Conservation (phyloP, 2,329 filamentous ascomycete genomes). For the Pseudonectria buxi region DNA sequence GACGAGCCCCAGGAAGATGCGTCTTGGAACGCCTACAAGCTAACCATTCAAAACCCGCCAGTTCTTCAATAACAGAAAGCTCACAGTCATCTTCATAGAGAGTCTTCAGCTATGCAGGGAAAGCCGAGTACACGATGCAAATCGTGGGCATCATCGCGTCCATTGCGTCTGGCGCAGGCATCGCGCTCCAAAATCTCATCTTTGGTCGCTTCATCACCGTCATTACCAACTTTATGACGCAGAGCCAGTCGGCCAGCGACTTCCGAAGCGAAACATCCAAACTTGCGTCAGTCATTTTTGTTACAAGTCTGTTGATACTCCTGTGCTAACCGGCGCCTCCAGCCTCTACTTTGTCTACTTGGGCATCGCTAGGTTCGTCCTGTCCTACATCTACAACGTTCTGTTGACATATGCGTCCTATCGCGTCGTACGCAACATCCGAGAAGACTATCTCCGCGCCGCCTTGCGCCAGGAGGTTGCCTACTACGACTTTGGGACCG, state of each 20-base stretch:
- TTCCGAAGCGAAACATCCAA: constrained; percentile 26
- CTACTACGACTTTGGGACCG: constrained; percentile 38
- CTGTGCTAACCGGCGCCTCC: constrained; percentile 30
- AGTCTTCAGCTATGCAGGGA: constrained; percentile 25
- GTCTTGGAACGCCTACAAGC: constrained; percentile 18
- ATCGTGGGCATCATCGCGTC: constrained; percentile 25
- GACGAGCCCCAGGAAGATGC: constrained; percentile 11
- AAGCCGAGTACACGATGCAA: constrained; percentile 23
- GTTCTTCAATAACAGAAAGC: neutral
- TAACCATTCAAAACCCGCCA: neutral
- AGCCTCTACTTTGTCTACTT: constrained; percentile 54
- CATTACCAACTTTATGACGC: constrained; percentile 27
- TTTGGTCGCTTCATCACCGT: constrained; percentile 32
- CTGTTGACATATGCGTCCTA: constrained; percentile 44
- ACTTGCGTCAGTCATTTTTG: constrained; percentile 38
- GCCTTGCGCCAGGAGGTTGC: constrained; percentile 45
- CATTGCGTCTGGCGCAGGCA: constrained; percentile 30
- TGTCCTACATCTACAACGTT: constrained; percentile 41
- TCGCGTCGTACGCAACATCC: constrained; percentile 41
- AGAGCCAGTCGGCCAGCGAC: constrained; percentile 14
- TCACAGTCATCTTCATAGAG: constrained; percentile 17
- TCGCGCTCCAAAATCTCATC: constrained; percentile 33
- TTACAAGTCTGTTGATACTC: constrained; percentile 35
- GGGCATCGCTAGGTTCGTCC: constrained; percentile 45
- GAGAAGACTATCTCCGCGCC: constrained; percentile 43